These are phyloP conservation scores for Epichloe elymi DNA, from an alignment of 2,329 filamentous ascomycete species.

Conservation along the genomic window DNA sequence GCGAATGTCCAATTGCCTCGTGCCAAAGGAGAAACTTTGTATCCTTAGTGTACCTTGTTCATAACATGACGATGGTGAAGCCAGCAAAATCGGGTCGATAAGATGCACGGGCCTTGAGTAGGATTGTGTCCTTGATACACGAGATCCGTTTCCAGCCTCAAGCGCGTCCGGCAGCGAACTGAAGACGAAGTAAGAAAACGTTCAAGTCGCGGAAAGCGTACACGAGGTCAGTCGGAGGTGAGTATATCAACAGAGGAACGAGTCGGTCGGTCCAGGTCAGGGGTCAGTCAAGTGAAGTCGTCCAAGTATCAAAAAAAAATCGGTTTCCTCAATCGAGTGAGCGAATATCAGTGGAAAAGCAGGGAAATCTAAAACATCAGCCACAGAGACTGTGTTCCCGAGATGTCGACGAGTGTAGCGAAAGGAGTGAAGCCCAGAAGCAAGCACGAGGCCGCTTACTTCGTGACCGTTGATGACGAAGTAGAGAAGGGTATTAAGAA, in stretches of 20 bases:
- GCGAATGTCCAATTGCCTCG: neutral
- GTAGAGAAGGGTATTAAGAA: neutral
- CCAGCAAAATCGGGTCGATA: neutral
- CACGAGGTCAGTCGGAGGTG: neutral
- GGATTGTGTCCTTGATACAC: neutral
- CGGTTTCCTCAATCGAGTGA: neutral
- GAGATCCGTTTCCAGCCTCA: neutral
- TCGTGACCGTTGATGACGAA: neutral
- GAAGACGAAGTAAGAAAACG: neutral
- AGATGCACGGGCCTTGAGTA: neutral
- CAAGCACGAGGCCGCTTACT: neutral
- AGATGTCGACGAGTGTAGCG: neutral
- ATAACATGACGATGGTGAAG: constrained; percentile 5
- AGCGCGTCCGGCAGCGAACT: neutral
- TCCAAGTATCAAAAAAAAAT: neutral
- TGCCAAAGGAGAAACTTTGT: neutral
- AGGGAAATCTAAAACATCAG: neutral
- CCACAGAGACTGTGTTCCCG: neutral
- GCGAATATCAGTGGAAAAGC: neutral
- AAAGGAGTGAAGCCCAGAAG: neutral
- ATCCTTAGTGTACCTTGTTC: neutral
- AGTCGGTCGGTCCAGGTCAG: neutral
- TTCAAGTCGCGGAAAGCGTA: neutral
- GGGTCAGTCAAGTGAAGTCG: constrained; percentile 1
- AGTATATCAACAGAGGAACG: neutral